These are phyloP conservation scores for Pseudogymnoascus sp. DNA, from an alignment of 2,329 filamentous ascomycete species.

Conservation along the genomic window DNA sequence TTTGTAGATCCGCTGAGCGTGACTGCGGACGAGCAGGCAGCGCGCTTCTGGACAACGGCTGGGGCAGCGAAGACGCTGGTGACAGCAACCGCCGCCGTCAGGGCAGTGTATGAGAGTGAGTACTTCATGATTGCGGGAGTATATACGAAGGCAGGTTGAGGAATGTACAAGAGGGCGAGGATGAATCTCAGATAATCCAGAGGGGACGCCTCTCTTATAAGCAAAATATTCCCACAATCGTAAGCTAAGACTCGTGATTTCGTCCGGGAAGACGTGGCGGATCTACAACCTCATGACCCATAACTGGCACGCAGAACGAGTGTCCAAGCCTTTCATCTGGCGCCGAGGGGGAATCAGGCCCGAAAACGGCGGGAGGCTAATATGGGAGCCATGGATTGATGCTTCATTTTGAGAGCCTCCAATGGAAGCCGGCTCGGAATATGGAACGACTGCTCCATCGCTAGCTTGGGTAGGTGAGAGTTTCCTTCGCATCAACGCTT, in stretches of 20 bases:
- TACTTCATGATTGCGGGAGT: slow-evolving; percentile 1
- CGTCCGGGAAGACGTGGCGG: background rate
- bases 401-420: slow-evolving; percentile 1
- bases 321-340: background rate
- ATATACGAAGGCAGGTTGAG: background rate
- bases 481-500: background rate
- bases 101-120: background rate
- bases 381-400: background rate
- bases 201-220: background rate
- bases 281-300: slow-evolving; percentile 2
- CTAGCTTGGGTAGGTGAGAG: background rate
- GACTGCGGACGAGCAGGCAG: slow-evolving; percentile 19
- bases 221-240: background rate
- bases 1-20: slow-evolving; percentile 31
- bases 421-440: background rate
- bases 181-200: background rate
- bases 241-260: background rate
- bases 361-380: slow-evolving; percentile 5
- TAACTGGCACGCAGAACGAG: background rate
- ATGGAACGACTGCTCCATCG: slow-evolving; percentile 1
- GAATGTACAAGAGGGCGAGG: slow-evolving; percentile 1
- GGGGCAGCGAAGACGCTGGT: slow-evolving; percentile 6
- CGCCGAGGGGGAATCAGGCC: background rate
- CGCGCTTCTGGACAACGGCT: slow-evolving; percentile 5
- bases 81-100: slow-evolving; percentile 3